phyloP scores from a whole-genome alignment of 495 filamentous ascomycete species.

The Trichoderma orchidacearum region DNA sequence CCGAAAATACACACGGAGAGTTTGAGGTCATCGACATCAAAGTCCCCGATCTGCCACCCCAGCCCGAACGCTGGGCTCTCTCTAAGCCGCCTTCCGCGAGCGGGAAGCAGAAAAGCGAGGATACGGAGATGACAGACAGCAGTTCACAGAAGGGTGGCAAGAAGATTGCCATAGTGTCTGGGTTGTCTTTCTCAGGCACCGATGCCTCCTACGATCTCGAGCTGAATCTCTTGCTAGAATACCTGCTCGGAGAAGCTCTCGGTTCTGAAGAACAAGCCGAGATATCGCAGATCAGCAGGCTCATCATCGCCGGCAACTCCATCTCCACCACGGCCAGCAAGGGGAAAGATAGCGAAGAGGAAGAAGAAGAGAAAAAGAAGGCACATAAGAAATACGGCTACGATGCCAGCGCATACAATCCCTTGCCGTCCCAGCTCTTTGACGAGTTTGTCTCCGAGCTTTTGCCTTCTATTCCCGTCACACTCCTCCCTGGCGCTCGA shows the following conservation, averaged over 20 bases:
- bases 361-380: conserved; percentile 20
- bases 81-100: conserved; percentile 15
- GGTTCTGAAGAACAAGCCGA: conserved; percentile 41
- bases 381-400: conserved; percentile 80
- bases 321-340: conserved; percentile 29
- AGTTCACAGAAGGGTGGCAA: conserved; percentile 21
- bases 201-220: conserved; percentile 54
- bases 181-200: conserved; percentile 66
- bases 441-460: conserved; percentile 72
- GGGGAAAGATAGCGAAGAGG: conserved; percentile 10
- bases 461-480: conserved; percentile 68
- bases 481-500: conserved; percentile 57
- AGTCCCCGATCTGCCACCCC: conserved; percentile 70
- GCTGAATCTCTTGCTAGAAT: conserved; percentile 71
- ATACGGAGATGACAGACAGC: conserved; percentile 31
- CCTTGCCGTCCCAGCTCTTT: conserved; percentile 65
- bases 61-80: conserved; percentile 63
- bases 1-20: conserved; percentile 80
- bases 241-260: conserved; percentile 69
- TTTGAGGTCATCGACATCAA: conserved; percentile 86
- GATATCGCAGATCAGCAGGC: conserved; percentile 57
- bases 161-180: conserved; percentile 82
- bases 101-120: conserved; percentile 10
- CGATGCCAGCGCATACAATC: conserved; percentile 75
- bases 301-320: conserved; percentile 89